A percentile compares a stretch with the other conserved stretches of the same genome.
phyloP scores from a whole-genome alignment of 1,284 basidiomycete species.

The Stygiomarasmius scandens region DNA sequence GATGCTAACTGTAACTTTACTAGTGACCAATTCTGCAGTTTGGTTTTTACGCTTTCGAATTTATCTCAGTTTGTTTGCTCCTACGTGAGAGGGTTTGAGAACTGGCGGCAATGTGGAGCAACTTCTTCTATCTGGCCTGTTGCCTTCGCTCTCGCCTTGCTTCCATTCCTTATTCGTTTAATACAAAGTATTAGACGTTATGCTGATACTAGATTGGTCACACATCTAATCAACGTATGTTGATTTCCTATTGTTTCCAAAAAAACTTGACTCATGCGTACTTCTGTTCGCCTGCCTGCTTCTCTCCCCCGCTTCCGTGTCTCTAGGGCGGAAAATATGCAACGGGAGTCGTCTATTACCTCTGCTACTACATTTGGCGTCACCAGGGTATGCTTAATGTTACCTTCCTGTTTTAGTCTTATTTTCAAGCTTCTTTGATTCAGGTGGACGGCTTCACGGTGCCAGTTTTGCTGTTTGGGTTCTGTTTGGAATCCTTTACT shows the following conservation, averaged over 20 bases:
- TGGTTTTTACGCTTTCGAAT: constrained; percentile 75
- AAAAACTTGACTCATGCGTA: neutral
- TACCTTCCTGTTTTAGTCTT: neutral
- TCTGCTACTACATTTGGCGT: constrained; percentile 78
- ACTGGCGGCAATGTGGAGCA: constrained; percentile 49
- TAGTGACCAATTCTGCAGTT: constrained; percentile 84
- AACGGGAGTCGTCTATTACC: constrained; percentile 62
- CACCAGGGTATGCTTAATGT: constrained; percentile 51
- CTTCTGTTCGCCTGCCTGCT: neutral
- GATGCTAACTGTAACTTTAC: constrained; percentile 17
- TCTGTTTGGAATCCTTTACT: constrained; percentile 63
- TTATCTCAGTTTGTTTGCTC: constrained; percentile 77
- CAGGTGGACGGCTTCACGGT: constrained; percentile 38
- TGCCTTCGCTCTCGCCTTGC: constrained; percentile 53
- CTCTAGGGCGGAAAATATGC: constrained; percentile 72
- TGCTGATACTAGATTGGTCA: constrained; percentile 69
- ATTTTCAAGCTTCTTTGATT: constrained; percentile 1
- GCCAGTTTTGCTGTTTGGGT: constrained; percentile 64
- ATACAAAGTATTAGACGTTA: constrained; percentile 89
- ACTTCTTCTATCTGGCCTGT: constrained; percentile 57
- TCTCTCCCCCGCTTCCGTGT: neutral
- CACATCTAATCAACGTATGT: constrained; percentile 86
- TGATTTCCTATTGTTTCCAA: neutral
- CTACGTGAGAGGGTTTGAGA: constrained; percentile 59
- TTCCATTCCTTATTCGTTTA: constrained; percentile 77